These are phyloP conservation scores for Heliosperma pusillum DNA, from an alignment of 148 eudicot species.

Conservation along the genomic window DNA sequence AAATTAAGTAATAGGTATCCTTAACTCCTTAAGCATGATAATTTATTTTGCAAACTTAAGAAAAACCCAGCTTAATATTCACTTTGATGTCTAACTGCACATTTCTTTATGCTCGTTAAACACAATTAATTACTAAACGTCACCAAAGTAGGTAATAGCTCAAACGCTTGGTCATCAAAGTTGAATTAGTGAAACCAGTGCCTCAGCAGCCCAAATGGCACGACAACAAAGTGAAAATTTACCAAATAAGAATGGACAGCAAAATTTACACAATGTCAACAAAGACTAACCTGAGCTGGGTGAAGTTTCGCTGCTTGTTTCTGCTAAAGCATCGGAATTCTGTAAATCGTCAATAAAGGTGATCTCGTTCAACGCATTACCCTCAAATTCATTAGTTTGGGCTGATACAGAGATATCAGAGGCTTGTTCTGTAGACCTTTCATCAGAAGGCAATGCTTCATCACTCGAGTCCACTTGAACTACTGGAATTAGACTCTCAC, in stretches of 20 bases:
- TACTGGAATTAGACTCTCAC: not conserved
- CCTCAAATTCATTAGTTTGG: not conserved
- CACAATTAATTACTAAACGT: not conserved
- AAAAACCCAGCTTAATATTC: not conserved
- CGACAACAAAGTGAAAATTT: not conserved
- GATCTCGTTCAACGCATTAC: not conserved
- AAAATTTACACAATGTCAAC: not conserved
- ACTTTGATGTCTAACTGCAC: not conserved
- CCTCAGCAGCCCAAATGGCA: no score
- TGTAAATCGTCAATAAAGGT: not conserved
- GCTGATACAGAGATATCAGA: not conserved
- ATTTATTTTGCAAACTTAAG: not conserved
- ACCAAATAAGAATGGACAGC: not conserved
- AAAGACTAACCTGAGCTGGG: constrained; percentile 27
- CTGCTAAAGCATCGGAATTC: not conserved
- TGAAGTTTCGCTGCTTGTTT: constrained; percentile 3
- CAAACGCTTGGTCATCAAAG: not conserved
- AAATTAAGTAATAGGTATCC: no score
- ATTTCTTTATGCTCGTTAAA: not conserved
- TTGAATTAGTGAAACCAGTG: not conserved
- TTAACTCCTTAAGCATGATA: not conserved
- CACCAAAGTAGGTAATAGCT: not conserved
- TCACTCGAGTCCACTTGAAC: not conserved
- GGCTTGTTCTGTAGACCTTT: not conserved
- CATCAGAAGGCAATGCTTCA: constrained; percentile 1